phyloP scores from a whole-genome alignment of 306 rosid species.

The Vicia sativa region DNA sequence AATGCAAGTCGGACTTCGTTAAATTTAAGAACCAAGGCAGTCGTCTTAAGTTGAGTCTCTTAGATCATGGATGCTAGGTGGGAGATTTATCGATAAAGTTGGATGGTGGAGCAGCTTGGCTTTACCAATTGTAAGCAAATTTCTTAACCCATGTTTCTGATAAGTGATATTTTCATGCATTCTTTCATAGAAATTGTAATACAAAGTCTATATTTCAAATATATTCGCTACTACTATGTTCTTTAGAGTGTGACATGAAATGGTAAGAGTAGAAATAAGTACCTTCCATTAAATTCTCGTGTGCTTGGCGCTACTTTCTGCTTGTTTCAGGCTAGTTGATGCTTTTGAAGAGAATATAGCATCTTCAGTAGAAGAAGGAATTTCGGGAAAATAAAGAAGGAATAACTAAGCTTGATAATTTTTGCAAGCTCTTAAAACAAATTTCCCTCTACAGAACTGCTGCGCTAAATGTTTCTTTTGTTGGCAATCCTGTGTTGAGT shows the following conservation, averaged over 20 bases:
- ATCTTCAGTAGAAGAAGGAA: conserved; percentile 66
- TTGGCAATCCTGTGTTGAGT: conserved; percentile 61
- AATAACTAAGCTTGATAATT: conserved; percentile 56
- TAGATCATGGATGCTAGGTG: conserved; percentile 71
- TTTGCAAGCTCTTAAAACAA: conserved; percentile 59
- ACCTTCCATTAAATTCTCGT: too few relatives aligned
- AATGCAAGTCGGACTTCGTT: conserved; percentile 65
- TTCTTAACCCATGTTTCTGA: conserved; percentile 37
- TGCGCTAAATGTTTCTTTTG: conserved; percentile 68
- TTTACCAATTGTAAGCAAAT: conserved; percentile 75
- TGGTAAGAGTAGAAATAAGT: too few relatives aligned
- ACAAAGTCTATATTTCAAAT: not conserved
- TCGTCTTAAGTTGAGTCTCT: conserved; percentile 57
- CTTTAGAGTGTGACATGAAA: too few relatives aligned
- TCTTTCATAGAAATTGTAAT: conserved; percentile 2
- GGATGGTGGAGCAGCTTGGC: conserved; percentile 91
- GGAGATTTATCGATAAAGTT: conserved; percentile 61
- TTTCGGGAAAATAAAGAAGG: conserved; percentile 71
- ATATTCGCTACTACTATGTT: too few relatives aligned
- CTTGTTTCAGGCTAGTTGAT: conserved; percentile 64
- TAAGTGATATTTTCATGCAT: conserved; percentile 22
- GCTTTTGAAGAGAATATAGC: conserved; percentile 59
- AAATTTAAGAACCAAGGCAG: conserved; percentile 67
- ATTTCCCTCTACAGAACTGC: conserved; percentile 53
- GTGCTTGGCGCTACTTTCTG: too few relatives aligned